Evolutionary conservation across 2,329 filamentous ascomycete genomes (phyloP).

Genomic region (Lasiodiplodia citricola): DNA sequence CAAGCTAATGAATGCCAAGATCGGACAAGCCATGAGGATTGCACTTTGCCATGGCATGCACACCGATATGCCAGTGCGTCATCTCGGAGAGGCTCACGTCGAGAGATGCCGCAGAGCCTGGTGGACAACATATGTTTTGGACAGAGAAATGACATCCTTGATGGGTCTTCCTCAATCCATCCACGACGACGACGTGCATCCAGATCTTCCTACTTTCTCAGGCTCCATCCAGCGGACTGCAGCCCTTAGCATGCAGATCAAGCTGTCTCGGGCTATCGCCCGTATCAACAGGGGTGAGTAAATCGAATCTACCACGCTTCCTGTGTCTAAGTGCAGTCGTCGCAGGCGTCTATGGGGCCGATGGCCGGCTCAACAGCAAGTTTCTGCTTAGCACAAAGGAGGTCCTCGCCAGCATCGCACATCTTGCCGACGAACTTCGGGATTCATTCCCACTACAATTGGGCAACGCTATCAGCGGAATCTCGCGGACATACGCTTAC

Average conservation of each 20-base stretch:
- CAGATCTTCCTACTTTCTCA: conserved; percentile 52
- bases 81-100: conserved; percentile 48
- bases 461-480: conserved; percentile 44
- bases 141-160: conserved; percentile 59
- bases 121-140: conserved; percentile 62
- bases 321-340: background rate
- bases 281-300: conserved; percentile 52
- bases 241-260: conserved; percentile 53
- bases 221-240: conserved; percentile 46
- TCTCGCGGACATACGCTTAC: conserved; percentile 51
- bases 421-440: conserved; percentile 48
- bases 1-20: conserved; percentile 37
- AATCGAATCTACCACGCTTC: background rate
- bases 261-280: conserved; percentile 52
- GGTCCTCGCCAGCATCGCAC: conserved; percentile 47
- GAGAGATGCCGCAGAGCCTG: conserved; percentile 57
- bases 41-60: conserved; percentile 59
- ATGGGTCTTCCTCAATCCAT: conserved; percentile 59
- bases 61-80: conserved; percentile 54
- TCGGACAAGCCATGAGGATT: conserved; percentile 59
- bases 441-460: conserved; percentile 45
- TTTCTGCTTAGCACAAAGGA: conserved; percentile 49
- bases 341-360: conserved; percentile 50
- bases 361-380: conserved; percentile 43
- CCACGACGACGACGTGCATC: conserved; percentile 57